A percentile compares a stretch with the other conserved stretches of the same genome.
These are phyloP conservation scores for Botryosphaeria dothidea DNA, from an alignment of 2,329 filamentous ascomycete species.

Conservation along the genomic window DNA sequence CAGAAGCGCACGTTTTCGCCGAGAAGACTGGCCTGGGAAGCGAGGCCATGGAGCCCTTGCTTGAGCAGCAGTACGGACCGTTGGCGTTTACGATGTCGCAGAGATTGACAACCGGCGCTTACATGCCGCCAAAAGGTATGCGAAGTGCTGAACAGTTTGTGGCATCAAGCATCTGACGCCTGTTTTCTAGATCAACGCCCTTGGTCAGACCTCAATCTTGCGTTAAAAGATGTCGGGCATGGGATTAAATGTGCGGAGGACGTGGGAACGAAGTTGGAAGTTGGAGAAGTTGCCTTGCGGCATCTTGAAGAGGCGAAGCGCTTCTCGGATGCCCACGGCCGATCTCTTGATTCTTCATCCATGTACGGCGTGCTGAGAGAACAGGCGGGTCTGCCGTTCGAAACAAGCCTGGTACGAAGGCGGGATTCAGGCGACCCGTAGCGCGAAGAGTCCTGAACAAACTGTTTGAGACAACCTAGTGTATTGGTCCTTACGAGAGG, in stretches of 20 bases:
- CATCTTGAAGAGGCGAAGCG: constrained; percentile 47
- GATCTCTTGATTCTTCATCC: background rate
- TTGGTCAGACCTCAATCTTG: constrained; percentile 52
- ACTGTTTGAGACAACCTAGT: no score
- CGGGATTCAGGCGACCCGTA: background rate
- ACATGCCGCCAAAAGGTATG: constrained; percentile 27
- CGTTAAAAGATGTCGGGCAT: constrained; percentile 55
- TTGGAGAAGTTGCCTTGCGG: constrained; percentile 46
- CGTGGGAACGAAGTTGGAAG: constrained; percentile 41
- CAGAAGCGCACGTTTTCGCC: constrained; percentile 53
- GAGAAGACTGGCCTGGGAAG: constrained; percentile 47
- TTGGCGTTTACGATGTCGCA: constrained; percentile 30
- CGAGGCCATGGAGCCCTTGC: constrained; percentile 44
- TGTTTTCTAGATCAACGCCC: constrained; percentile 28
- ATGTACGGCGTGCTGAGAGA: background rate
- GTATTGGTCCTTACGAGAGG: no score
- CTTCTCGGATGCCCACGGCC: background rate
- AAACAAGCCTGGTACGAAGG: background rate
- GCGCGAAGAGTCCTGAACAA: no score
- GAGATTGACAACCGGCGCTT: constrained; percentile 30
- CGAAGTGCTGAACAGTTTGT: constrained; percentile 23
- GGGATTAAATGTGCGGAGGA: constrained; percentile 47
- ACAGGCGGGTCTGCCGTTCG: background rate
- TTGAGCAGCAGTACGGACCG: constrained; percentile 35
- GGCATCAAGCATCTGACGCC: no score